These are phyloP conservation scores for Eutypella sp. DNA, from an alignment of 2,329 filamentous ascomycete species.

Conservation along the genomic window DNA sequence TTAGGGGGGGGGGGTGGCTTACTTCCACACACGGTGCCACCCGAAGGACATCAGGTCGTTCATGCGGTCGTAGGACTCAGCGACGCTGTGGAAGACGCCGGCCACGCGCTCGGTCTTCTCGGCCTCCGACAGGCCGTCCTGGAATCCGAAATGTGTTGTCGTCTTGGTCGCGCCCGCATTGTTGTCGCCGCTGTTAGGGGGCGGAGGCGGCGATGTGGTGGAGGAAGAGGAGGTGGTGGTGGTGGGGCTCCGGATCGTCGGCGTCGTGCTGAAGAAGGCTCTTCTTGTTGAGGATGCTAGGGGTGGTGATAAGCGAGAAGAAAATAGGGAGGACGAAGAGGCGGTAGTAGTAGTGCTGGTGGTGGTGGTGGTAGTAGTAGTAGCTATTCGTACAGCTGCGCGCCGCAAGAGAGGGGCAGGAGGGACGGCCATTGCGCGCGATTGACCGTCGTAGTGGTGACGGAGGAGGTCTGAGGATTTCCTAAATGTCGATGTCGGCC, in stretches of 20 bases:
- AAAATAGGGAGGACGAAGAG: too few relatives aligned
- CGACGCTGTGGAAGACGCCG: constrained; percentile 90
- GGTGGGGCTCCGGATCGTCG: constrained; percentile 11
- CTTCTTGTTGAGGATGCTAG: background rate
- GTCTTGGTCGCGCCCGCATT: constrained; percentile 34
- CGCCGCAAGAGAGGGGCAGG: background rate
- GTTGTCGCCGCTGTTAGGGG: constrained; percentile 7
- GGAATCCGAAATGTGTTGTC: constrained; percentile 86
- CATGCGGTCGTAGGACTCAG: constrained; percentile 93
- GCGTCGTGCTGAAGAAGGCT: constrained; percentile 17
- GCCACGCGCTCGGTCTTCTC: constrained; percentile 71
- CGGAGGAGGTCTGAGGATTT: too few relatives aligned
- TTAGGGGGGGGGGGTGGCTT: too few relatives aligned
- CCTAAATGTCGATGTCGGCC: too few relatives aligned
- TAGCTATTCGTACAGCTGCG: background rate
- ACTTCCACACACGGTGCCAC: constrained; percentile 93
- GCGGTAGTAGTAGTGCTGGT: too few relatives aligned
- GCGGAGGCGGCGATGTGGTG: constrained; percentile 6
- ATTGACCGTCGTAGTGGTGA: too few relatives aligned
- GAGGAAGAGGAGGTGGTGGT: constrained; percentile 10
- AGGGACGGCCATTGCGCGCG: background rate
- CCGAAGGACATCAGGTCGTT: constrained; percentile 99
- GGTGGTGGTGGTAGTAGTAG: too few relatives aligned
- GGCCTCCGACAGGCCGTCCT: constrained; percentile 69
- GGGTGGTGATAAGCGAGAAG: too few relatives aligned